These are phyloP conservation scores for Solanum bulbocastanum DNA, from an alignment of 257 asterid genomes.

Conservation along the genomic window DNA sequence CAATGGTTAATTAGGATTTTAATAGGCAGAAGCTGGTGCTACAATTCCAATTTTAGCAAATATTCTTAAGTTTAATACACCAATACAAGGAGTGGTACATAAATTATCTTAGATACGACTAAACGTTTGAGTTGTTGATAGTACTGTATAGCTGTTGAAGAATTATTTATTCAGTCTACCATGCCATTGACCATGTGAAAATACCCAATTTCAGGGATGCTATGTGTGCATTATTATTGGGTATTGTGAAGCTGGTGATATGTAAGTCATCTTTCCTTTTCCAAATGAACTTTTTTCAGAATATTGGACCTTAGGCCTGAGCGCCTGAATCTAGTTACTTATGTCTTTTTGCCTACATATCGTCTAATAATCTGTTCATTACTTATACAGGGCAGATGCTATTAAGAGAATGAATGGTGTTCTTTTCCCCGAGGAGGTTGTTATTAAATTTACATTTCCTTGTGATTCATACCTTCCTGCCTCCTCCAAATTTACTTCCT, in stretches of 20 bases:
- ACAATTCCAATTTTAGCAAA: background rate
- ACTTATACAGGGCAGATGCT: slow-evolving; percentile 71
- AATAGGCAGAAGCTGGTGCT: background rate
- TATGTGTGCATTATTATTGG: slow-evolving; percentile 96
- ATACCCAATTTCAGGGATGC: slow-evolving; percentile 64
- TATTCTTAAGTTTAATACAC: background rate
- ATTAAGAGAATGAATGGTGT: slow-evolving; percentile 75
- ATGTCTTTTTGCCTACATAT: background rate
- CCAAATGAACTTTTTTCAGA: background rate
- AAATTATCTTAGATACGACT: background rate
- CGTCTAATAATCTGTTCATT: slow-evolving; percentile 3
- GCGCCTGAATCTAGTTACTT: background rate
- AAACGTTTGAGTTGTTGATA: background rate
- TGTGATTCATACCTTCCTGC: background rate
- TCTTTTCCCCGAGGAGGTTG: slow-evolving; percentile 92
- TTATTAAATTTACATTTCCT: background rate
- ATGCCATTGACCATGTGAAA: slow-evolving; percentile 3
- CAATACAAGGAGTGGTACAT: background rate
- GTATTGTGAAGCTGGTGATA: slow-evolving; percentile 98
- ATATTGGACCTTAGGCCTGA: background rate
- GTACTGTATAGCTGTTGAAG: background rate
- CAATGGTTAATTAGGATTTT: background rate
- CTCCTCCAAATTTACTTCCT: background rate
- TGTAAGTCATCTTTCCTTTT: slow-evolving; percentile 49
- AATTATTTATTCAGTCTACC: background rate